Evolutionary conservation across 2,329 filamentous ascomycete genomes (phyloP), one percentile per base, ranked within the genome.

Genomic region (Ceratocystis destructans): DNA sequence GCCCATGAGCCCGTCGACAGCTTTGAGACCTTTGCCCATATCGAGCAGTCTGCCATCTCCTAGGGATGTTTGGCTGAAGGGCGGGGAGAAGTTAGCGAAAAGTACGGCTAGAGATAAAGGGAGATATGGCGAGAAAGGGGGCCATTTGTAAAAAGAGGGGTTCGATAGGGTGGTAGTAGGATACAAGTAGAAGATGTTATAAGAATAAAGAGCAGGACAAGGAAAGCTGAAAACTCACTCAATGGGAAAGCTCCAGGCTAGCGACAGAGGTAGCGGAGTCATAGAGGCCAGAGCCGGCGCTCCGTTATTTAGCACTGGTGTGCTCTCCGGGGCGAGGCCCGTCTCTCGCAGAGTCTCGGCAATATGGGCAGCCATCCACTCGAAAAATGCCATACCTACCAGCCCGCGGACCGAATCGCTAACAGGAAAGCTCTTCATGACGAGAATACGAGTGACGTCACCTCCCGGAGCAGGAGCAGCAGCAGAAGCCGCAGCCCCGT

Each of bases 211-310:
- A 48, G 20, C 5, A 33, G 45, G 37, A 2, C 6, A 62, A 44
- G 25, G 33, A 15, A 62, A 3, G 33, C 62, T 22, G 62, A 45
- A 61, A 33, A 77, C 83, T 72, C 77, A 87, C 84, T 87, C 82
- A 57, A 88, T 83, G 31, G 85, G 85, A 70, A 88, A 88, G 67
- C 85, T 87, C 84, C 85, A 88, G 5, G 85, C 83, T 68, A 87
- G 73, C 0, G 84, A 84, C 75, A 87, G 77, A 7, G 80, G 80
- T 64, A 87, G 75, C 33, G 80, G 78, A 1, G 76, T 73, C 22
- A 31, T 12, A 53, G 48, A 53, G 8, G 48, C 48, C 3, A 5
- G 3, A 10, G 8, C n/a, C 12, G 48, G 8, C 48, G 6, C 7
- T 22, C n/a, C 37, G 37, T 20, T 25, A 8, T 53, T n/a, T 22